Evolutionary conservation across 139 green algal species (phyloP).

Genomic region (Zygnema circumcarinatum): DNA sequence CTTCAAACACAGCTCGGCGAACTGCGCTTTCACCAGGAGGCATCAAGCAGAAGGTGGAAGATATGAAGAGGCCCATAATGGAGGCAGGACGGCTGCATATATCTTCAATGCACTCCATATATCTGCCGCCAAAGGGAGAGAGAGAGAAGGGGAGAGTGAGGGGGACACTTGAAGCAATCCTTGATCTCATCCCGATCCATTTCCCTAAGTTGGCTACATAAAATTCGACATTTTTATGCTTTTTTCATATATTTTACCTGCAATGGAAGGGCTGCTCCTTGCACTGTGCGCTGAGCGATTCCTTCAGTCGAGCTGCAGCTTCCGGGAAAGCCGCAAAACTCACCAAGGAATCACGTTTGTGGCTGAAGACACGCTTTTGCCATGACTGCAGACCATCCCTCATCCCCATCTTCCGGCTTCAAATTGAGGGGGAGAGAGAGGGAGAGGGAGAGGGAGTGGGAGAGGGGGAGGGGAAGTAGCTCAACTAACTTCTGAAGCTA

Average conservation of each 20-base stretch:
- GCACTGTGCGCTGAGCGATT: constrained; percentile 5
- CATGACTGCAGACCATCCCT: background rate
- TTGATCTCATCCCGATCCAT: no score
- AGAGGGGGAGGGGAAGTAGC: no score
- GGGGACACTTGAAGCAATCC: no score
- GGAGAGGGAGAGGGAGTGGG: no score
- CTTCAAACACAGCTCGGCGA: constrained; percentile 33
- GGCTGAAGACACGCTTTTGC: background rate
- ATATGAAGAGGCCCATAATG: constrained; percentile 35
- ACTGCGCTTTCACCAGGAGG: constrained; percentile 15
- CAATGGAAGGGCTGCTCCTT: background rate
- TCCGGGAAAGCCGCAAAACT: constrained; percentile 27
- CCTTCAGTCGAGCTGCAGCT: background rate
- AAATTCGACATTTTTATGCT: no score
- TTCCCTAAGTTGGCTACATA: no score
- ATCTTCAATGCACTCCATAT: constrained; percentile 42
- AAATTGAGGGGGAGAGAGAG: background rate
- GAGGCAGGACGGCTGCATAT: constrained; percentile 29
- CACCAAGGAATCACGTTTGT: background rate
- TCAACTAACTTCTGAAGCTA: no score
- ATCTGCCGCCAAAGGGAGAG: constrained; percentile 21
- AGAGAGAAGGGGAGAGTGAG: background rate
- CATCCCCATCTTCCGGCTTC: background rate
- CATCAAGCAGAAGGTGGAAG: constrained; percentile 40
- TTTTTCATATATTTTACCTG: constrained; percentile 5